phyloP scores from a whole-genome alignment of 2,329 filamentous ascomycete genomes.

The Scorias spongiosa region DNA sequence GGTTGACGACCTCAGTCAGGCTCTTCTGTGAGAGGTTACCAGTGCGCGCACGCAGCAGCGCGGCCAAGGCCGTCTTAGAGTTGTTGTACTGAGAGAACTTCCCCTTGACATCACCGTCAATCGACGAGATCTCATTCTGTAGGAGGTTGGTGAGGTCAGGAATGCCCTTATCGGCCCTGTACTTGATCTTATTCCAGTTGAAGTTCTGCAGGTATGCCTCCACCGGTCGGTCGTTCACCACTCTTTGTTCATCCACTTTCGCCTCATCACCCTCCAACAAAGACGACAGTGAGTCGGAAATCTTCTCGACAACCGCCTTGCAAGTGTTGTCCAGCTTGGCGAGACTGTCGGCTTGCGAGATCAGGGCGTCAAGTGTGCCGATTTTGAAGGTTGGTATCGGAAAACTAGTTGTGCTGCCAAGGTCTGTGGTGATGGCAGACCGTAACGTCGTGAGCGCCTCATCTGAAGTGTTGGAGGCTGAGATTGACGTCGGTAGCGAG shows the following conservation, averaged over 20 bases:
- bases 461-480: conserved; percentile 63
- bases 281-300: conserved; percentile 67
- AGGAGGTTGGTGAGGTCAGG: conserved; percentile 73
- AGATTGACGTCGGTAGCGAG: conserved; percentile 77
- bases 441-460: conserved; percentile 67
- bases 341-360: conserved; percentile 91
- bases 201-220: conserved; percentile 84
- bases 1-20: conserved; percentile 74
- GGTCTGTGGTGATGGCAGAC: conserved; percentile 55
- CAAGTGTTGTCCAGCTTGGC: conserved; percentile 72
- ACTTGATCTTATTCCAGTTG: conserved; percentile 95
- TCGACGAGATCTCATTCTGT: conserved; percentile 81
- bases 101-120: conserved; percentile 89
- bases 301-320: conserved; percentile 71
- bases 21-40: conserved; percentile 93
- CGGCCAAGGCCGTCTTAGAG: conserved; percentile 68
- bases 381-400: conserved; percentile 92
- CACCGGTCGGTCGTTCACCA: conserved; percentile 90
- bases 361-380: conserved; percentile 83
- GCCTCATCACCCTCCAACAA: conserved; percentile 75
- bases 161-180: conserved; percentile 80
- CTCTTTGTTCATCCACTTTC: conserved; percentile 73
- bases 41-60: conserved; percentile 74
- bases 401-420: conserved; percentile 63
- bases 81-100: conserved; percentile 93